phyloP scores from a whole-genome alignment of 257 asterid genomes.

The Orobanche coerulescens region DNA sequence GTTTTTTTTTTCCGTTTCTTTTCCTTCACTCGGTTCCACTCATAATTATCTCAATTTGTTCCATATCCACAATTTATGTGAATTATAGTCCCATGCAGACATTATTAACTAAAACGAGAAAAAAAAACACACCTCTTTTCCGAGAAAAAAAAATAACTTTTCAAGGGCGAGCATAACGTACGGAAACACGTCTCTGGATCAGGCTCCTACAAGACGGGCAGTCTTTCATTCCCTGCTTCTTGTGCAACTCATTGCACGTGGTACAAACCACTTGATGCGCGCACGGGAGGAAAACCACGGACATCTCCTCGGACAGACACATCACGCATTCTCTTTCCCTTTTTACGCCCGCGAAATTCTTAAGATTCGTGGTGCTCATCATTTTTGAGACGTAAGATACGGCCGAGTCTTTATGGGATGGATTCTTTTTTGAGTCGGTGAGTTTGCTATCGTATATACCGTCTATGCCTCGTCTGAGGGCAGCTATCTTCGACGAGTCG shows the following conservation, averaged over 20 bases:
- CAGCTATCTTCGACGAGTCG: slow-evolving; percentile 79
- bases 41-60: slow-evolving; percentile 25
- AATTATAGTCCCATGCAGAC: slow-evolving; percentile 32
- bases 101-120: slow-evolving; percentile 22
- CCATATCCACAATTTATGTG: slow-evolving; percentile 36
- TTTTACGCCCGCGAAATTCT: slow-evolving; percentile 48
- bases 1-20: background rate
- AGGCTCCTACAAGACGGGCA: slow-evolving; percentile 93
- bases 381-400: slow-evolving; percentile 37
- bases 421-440: slow-evolving; percentile 28
- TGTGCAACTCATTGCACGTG: slow-evolving; percentile 82
- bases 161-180: slow-evolving; percentile 62
- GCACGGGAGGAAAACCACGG: slow-evolving; percentile 87
- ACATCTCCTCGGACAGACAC: slow-evolving; percentile 97
- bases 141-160: background rate
- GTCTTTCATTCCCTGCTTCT: slow-evolving; percentile 96
- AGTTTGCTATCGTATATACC: slow-evolving; percentile 63
- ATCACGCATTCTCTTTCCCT: slow-evolving; percentile 95
- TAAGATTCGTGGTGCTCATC: slow-evolving; percentile 20
- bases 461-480: slow-evolving; percentile 69
- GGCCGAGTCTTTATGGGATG: slow-evolving; percentile 28
- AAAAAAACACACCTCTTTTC: slow-evolving; percentile 22
- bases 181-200: slow-evolving; percentile 74
- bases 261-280: slow-evolving; percentile 92
- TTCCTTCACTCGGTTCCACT: slow-evolving; percentile 12